phyloP scores from a whole-genome alignment of 1,284 basidiomycete genomes.

The Sporisorium exsertum region DNA sequence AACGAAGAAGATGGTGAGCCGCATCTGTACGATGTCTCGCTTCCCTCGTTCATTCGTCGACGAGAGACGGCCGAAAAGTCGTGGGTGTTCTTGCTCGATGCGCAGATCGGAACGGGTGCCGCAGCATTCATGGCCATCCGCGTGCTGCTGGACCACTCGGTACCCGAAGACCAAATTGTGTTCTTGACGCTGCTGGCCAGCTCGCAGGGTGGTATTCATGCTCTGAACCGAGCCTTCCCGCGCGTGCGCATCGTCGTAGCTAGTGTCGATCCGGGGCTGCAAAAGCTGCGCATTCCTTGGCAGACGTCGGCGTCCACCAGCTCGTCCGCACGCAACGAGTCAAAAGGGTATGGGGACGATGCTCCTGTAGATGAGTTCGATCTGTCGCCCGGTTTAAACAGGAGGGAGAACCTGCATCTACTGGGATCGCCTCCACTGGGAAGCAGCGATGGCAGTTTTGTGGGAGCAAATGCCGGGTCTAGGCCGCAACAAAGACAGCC shows the following conservation, averaged over 20 bases:
- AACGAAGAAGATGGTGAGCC: slow-evolving; percentile 88
- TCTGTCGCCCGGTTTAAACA: slow-evolving; percentile 30
- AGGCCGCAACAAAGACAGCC: slow-evolving; percentile 10
- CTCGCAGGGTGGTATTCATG: slow-evolving; percentile 80
- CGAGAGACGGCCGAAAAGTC: slow-evolving; percentile 73
- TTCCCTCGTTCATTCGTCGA: slow-evolving; percentile 74
- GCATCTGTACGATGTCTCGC: slow-evolving; percentile 81
- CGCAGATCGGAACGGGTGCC: slow-evolving; percentile 94
- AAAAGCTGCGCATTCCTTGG: slow-evolving; percentile 55
- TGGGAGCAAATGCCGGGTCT: background rate
- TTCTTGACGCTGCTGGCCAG: slow-evolving; percentile 85
- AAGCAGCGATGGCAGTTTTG: slow-evolving; percentile 23
- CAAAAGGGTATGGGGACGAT: slow-evolving; percentile 2
- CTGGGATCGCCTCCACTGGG: slow-evolving; percentile 27
- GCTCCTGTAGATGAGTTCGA: slow-evolving; percentile 40
- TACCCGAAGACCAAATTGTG: slow-evolving; percentile 77
- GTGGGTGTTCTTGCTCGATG: slow-evolving; percentile 91
- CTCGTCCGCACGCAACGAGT: slow-evolving; percentile 12
- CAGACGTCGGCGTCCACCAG: slow-evolving; percentile 10
- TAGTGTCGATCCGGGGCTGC: slow-evolving; percentile 62
- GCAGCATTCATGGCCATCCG: slow-evolving; percentile 96
- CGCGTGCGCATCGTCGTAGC: slow-evolving; percentile 64
- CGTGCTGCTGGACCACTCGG: slow-evolving; percentile 94
- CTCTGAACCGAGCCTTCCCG: slow-evolving; percentile 85
- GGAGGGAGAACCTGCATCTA: slow-evolving; percentile 24